phyloP scores from a whole-genome alignment of 1,139 yeast genomes.

The Protomyces lactucae-debilis region DNA sequence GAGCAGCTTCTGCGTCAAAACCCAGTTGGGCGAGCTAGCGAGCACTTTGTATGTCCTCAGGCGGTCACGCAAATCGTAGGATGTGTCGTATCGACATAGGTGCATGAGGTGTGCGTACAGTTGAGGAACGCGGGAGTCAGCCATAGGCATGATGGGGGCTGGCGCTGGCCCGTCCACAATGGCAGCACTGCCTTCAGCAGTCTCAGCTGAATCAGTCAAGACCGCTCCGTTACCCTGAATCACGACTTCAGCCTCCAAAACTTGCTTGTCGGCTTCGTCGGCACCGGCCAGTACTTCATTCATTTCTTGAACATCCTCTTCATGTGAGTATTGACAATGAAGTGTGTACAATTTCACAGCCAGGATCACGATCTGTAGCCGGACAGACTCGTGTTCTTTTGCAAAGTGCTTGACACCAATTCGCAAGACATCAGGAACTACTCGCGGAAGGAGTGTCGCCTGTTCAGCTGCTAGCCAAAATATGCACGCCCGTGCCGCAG shows the following conservation, averaged over 20 bases:
- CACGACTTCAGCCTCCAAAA: slow-evolving; percentile 14
- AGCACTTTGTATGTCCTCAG: slow-evolving; percentile 66
- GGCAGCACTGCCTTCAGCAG: slow-evolving; percentile 25
- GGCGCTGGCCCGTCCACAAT: no score
- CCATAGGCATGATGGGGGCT: slow-evolving; percentile 37
- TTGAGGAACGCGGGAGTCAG: slow-evolving; percentile 39
- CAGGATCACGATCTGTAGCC: slow-evolving; percentile 66
- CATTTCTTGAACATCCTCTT: slow-evolving; percentile 27
- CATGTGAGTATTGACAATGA: slow-evolving; percentile 3
- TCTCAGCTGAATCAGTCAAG: slow-evolving; percentile 24
- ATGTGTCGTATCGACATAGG: slow-evolving; percentile 66
- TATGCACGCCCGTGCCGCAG: slow-evolving; percentile 68
- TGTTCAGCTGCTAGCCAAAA: slow-evolving; percentile 92
- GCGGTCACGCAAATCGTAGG: slow-evolving; percentile 77
- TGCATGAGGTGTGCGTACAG: slow-evolving; percentile 57
- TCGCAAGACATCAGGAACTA: slow-evolving; percentile 77
- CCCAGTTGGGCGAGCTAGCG: slow-evolving; percentile 40
- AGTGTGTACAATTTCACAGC: slow-evolving; percentile 65
- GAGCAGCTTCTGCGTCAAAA: slow-evolving; percentile 60
- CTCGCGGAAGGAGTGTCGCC: slow-evolving; percentile 43
- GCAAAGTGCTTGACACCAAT: slow-evolving; percentile 54
- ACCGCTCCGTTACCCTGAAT: slow-evolving; percentile 21
- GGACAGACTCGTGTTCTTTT: slow-evolving; percentile 53
- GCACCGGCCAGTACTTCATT: slow-evolving; percentile 34
- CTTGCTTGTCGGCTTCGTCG: slow-evolving; percentile 20